A percentile compares a stretch with the other conserved stretches of the same genome.
Conservation (phyloP, 2,329 filamentous ascomycete genomes). For the Epichloe hybrida region DNA sequence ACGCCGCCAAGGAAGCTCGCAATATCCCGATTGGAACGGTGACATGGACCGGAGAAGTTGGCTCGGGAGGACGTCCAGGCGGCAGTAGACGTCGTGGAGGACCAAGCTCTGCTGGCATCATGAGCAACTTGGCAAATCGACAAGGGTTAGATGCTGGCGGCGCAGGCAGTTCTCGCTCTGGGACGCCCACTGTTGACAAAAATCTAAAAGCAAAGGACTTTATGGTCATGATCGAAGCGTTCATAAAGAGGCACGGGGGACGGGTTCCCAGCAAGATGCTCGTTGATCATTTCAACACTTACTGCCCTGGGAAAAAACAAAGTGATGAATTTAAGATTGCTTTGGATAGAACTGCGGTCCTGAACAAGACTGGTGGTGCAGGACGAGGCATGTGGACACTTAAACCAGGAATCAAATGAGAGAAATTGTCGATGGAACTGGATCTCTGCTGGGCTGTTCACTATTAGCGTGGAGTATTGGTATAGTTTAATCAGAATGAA, state of each 20-base stretch:
- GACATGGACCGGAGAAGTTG: conserved; percentile 85
- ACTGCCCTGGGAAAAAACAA: conserved; percentile 50
- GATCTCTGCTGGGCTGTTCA: neutral
- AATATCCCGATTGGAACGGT: conserved; percentile 68
- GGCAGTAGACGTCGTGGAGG: conserved; percentile 36
- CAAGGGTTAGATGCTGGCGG: conserved; percentile 35
- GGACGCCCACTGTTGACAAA: conserved; percentile 25
- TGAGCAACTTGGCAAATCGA: conserved; percentile 43
- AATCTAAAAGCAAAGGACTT: conserved; percentile 47
- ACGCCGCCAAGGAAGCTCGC: conserved; percentile 58
- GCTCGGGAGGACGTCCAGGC: conserved; percentile 59
- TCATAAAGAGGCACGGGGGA: conserved; percentile 69
- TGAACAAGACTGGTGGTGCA: conserved; percentile 45
- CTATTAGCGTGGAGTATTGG: neutral
- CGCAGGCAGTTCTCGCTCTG: conserved; percentile 31
- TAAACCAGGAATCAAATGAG: conserved; percentile 20
- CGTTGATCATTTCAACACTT: conserved; percentile 79
- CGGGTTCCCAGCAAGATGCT: conserved; percentile 71
- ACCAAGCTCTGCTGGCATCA: conserved; percentile 39
- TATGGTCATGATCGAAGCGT: conserved; percentile 60
- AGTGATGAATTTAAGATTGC: conserved; percentile 73
- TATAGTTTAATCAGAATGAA: neutral
- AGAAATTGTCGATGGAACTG: neutral
- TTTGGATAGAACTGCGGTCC: conserved; percentile 58
- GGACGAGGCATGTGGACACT: conserved; percentile 42